Evolutionary conservation across 768 basidiomycete genomes (phyloP).

Genomic region (Leccinum broughii): DNA sequence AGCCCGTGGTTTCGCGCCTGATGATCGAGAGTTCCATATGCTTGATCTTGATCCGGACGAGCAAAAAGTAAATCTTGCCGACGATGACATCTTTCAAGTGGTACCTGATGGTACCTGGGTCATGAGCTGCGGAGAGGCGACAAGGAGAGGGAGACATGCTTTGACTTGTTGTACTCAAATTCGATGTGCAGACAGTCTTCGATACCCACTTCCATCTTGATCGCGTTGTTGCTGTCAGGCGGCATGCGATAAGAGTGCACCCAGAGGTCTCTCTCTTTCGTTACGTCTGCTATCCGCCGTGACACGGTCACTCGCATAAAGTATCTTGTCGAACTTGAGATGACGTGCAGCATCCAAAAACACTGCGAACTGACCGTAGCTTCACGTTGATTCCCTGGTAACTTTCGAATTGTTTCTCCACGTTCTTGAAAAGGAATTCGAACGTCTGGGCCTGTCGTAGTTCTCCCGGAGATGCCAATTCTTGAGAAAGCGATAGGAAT

Average conservation of each 20-base stretch:
- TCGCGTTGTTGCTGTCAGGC: constrained; percentile 95
- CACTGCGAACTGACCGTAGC: constrained; percentile 61
- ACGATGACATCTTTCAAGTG: constrained; percentile 99
- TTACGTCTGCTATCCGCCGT: constrained; percentile 88
- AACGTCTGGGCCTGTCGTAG: constrained; percentile 95
- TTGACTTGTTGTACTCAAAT: constrained; percentile 99
- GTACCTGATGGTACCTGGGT: constrained; percentile 57
- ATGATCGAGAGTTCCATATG: constrained; percentile 99
- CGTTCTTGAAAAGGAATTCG: constrained; percentile 97
- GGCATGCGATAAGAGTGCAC: constrained; percentile 99
- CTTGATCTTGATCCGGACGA: constrained; percentile 99
- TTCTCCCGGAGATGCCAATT: constrained; percentile 94
- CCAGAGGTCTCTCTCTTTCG: constrained; percentile 94
- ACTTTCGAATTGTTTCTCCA: constrained; percentile 98
- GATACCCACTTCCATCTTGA: constrained; percentile 99
- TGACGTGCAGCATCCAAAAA: not conserved
- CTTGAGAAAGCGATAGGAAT: constrained; percentile 93
- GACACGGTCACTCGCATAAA: constrained; percentile 90
- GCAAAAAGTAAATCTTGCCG: constrained; percentile 98
- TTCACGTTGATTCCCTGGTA: constrained; percentile 99
- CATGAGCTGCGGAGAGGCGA: constrained; percentile 2
- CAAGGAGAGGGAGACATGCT: constrained; percentile 51
- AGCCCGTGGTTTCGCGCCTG: constrained; percentile 93
- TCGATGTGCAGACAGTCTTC: constrained; percentile 99
- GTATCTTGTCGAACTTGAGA: constrained; percentile 56